phyloP scores from a whole-genome alignment of 176 grass and related monocot species.

The Zoysia pacifica region DNA sequence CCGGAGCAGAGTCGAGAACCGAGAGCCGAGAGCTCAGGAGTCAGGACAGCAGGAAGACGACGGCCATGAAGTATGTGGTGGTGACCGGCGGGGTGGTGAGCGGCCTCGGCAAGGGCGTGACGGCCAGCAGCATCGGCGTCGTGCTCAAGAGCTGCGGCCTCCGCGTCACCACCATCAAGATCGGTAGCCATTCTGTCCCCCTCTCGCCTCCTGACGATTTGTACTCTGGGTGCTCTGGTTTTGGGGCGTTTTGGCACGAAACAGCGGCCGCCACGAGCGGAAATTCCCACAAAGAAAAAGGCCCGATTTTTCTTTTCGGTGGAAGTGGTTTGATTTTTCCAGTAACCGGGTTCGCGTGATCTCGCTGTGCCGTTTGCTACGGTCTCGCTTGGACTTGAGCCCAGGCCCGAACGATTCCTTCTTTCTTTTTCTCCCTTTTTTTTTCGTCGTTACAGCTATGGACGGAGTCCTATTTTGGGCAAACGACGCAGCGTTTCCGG shows the following conservation, averaged over 20 bases:
- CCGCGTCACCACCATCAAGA: constrained; percentile 92
- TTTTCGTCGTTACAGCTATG: constrained; percentile 34
- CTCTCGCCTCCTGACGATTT: background rate
- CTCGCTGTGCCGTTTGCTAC: constrained; percentile 2
- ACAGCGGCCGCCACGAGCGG: constrained; percentile 9
- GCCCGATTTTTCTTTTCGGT: background rate
- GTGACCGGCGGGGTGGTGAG: constrained; percentile 94
- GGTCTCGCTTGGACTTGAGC: background rate
- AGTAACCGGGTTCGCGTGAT: background rate
- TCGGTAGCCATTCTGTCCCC: constrained; percentile 56
- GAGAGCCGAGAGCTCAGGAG: constrained; percentile 5
- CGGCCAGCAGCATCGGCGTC: constrained; percentile 91
- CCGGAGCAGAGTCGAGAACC: constrained; percentile 26
- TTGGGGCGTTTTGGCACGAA: constrained; percentile 26
- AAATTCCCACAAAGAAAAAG: constrained; percentile 3
- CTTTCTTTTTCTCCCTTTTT: background rate
- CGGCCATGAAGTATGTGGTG: constrained; percentile 91
- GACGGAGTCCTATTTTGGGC: constrained; percentile 22
- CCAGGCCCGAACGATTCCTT: constrained; percentile 14
- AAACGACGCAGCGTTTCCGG: constrained; percentile 29
- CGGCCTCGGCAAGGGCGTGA: constrained; percentile 94
- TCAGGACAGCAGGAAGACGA: background rate
- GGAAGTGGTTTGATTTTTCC: constrained; percentile 21
- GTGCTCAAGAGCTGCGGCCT: constrained; percentile 83
- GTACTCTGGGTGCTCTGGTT: background rate